Base-by-base conservation (phyloP, 208 protist genomes). In the Leishmania tropica region DNA sequence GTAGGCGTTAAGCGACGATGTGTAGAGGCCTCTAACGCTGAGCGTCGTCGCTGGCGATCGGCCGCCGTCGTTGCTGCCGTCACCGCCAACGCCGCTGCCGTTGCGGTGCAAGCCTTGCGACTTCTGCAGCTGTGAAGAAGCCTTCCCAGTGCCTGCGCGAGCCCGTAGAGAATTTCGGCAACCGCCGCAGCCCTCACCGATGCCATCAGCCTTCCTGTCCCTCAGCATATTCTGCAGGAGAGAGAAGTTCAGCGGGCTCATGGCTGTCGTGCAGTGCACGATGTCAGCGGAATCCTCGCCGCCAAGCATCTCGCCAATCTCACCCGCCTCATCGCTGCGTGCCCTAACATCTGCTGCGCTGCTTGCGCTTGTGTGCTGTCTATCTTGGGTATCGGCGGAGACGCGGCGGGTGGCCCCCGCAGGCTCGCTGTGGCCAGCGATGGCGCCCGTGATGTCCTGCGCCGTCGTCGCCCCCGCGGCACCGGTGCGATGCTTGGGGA, bases 21-120 rank as follows among this genome's bases (percentile, higher is more conserved):
- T 85, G 74, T 85, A 85, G 42, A 85, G 74, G 7, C 82, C 82
- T 6, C 77, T 58, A 5, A 85, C 78, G n/a, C 75, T 51, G 65
- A 85, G 81, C 35, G 37, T 56, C 45, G 78, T 35, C n/a, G 24
- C n/a, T 40, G 35, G 51, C 31, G 21, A 73, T 70, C 28, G 28
- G 6, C 1, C 37, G 76, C 60, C 37, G 45, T 67, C 24, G 35
- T 76, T 76, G 47, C 35, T 28, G 47, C 35, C 31, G 31, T 62
- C 73, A 62, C 31, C 51, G 19, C 40, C 73, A 17, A 21, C 15
- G 53, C n/a, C 73, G 13, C 10, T 45, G 17, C 28, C 3, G 47
- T 62, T 21, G 3, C 21, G 53, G 73, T 67, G 37, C 24, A 74
- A n/a, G 35, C 70, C 45, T 21, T 13, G 45, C 31, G 45, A 31